These are phyloP conservation scores for Suhomyces wounanorum DNA, from an alignment of 1,139 yeast species.

Conservation along the genomic window DNA sequence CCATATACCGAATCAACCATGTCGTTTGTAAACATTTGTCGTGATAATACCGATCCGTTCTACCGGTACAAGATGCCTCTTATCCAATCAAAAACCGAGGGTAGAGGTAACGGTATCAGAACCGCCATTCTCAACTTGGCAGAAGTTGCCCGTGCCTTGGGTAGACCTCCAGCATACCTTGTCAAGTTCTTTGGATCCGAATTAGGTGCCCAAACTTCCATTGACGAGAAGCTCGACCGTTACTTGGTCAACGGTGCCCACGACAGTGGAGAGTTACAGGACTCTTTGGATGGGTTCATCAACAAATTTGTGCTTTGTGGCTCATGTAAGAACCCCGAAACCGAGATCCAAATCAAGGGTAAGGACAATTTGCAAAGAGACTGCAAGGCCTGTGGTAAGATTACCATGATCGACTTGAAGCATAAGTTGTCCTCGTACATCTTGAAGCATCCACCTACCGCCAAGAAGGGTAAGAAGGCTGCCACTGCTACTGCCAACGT, in stretches of 20 bases:
- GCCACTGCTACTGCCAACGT: slow-evolving; percentile 93
- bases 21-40: slow-evolving; percentile 92
- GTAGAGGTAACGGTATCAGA: slow-evolving; percentile 98
- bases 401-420: slow-evolving; percentile 80
- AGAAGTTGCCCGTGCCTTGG: slow-evolving; percentile 93
- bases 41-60: slow-evolving; percentile 97
- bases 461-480: slow-evolving; percentile 61
- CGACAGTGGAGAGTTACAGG: slow-evolving; percentile 88
- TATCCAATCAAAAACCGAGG: slow-evolving; percentile 95
- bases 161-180: slow-evolving; percentile 89
- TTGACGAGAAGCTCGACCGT: slow-evolving; percentile 79
- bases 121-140: slow-evolving; percentile 88
- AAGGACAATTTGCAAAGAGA: slow-evolving; percentile 82
- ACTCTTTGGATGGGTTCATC: slow-evolving; percentile 91
- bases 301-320: slow-evolving; percentile 91
- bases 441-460: slow-evolving; percentile 85
- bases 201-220: slow-evolving; percentile 92
- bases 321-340: slow-evolving; percentile 96
- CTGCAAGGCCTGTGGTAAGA: slow-evolving; percentile 98
- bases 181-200: slow-evolving; percentile 95
- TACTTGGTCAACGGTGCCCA: slow-evolving; percentile 95
- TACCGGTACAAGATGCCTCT: slow-evolving; percentile 99
- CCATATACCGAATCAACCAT: slow-evolving; percentile 34
- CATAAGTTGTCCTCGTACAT: slow-evolving; percentile 86
- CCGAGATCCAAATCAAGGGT: slow-evolving; percentile 81